Conservation (phyloP, 2,329 filamentous ascomycete species). For the Leptographium procerum region DNA sequence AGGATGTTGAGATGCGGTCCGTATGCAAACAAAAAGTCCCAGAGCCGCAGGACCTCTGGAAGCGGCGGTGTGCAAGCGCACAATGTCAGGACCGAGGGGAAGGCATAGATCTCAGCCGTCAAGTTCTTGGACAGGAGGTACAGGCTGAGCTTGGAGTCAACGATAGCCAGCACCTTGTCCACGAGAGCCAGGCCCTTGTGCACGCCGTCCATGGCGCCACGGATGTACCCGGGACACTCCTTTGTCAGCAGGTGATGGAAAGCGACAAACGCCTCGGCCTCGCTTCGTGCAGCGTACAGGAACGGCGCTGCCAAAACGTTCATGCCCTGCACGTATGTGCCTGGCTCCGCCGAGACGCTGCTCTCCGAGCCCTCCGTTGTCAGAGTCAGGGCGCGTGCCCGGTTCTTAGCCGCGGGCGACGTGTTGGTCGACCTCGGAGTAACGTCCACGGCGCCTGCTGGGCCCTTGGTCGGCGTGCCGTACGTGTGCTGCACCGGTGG, state of each 20-base stretch:
- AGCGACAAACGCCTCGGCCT: constrained; percentile 86
- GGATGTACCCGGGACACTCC: constrained; percentile 87
- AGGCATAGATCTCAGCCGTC: constrained; percentile 90
- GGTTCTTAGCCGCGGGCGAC: constrained; percentile 34
- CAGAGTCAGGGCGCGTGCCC: constrained; percentile 45
- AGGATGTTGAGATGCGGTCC: constrained; percentile 90
- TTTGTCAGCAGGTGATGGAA: constrained; percentile 80
- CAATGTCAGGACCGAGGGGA: constrained; percentile 85
- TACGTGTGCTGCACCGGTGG: not conserved
- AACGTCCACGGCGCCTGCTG: constrained; percentile 3
- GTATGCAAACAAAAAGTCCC: constrained; percentile 97
- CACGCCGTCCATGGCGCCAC: constrained; percentile 93
- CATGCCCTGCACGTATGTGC: constrained; percentile 97
- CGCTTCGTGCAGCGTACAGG: constrained; percentile 84
- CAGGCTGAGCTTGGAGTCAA: constrained; percentile 75
- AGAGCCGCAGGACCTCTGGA: constrained; percentile 82
- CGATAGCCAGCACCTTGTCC: constrained; percentile 81
- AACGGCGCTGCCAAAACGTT: constrained; percentile 95
- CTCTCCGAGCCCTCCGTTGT: constrained; percentile 54
- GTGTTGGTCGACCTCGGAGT: constrained; percentile 22
- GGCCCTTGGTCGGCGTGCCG: not conserved
- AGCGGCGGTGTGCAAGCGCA: constrained; percentile 93
- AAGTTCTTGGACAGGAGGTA: constrained; percentile 81
- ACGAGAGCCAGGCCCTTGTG: constrained; percentile 85
- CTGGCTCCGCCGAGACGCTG: constrained; percentile 49